Evolutionary conservation across 2,329 filamentous ascomycete species (phyloP), one percentile per base, ranked within the genome.

Genomic region (Gaeumannomyces tritici): DNA sequence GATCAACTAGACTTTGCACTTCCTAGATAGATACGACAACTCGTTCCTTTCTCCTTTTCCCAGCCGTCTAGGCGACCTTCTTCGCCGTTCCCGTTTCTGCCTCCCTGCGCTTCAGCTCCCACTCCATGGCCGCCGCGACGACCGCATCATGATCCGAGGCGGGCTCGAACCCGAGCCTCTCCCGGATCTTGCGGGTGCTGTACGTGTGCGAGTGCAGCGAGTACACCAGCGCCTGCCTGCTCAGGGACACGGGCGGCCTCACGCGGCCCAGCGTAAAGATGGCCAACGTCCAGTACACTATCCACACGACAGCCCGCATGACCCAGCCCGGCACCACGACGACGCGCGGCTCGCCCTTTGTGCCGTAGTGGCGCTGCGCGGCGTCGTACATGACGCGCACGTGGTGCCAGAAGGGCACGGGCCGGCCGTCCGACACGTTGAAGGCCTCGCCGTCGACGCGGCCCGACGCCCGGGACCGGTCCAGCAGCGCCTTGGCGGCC

Each of bases 361-460:
- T 24, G 0, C 63, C 62, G 2, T 65, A 64, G 15, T 54, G 58
- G 1, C 67, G 68, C n/a, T 29, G 27, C 0, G 64, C 69, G 13
- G 65, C 62, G 4, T 61, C 60, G 68, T 70, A 73, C 2, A 71
- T 68, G 1, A 69, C 21, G 3, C 63, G 60, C 0, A 67, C 66
- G 12, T 73, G 71, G n/a, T 70, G 67, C 68, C 71, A 75, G 31
- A 73, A 75, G 0, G 66, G 68, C 8, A 73, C 62, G 0, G 69
- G 70, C 1, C 66, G 59, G 0, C 71, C 70, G 54, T 76, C 74
- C 1, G 73, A 71, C 58, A 74, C 68, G 61, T 74, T 75, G 65
- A 75, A 76, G 0, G 68, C 70, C 63, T 76, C 69, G 8, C 75
- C 73, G 0, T 68, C 71, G 0, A 74, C 69, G 13, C 62, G 65